These are phyloP conservation scores for Tieghemiomyces parasiticus DNA, from an alignment of 192 early-diverging fungal species.

Conservation along the genomic window DNA sequence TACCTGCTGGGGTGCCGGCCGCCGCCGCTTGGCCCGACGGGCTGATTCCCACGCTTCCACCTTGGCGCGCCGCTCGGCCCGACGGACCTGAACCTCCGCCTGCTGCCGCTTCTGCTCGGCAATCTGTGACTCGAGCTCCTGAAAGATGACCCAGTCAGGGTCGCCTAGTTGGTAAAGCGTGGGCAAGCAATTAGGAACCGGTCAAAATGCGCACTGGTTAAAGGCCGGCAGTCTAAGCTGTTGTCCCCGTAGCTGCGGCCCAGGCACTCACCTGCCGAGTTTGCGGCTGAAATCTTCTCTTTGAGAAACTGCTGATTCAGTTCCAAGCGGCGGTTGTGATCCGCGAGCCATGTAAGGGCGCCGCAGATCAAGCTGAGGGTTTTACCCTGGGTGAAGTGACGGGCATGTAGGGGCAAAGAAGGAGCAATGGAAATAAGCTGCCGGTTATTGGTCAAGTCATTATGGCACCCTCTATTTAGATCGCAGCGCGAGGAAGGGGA, in stretches of 20 bases:
- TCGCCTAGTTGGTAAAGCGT: slow-evolving; percentile 1
- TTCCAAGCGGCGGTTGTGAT: slow-evolving; percentile 23
- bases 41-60: not conserved
- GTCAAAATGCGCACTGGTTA: no score
- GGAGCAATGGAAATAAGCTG: no score
- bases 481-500: no score
- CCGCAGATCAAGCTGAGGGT: slow-evolving; percentile 79
- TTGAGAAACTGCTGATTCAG: slow-evolving; percentile 1
- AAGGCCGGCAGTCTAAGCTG: no score
- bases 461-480: no score
- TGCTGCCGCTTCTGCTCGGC: slow-evolving; percentile 8
- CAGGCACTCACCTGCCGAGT: not conserved
- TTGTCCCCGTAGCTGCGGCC: no score
- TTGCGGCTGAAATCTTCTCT: slow-evolving; percentile 12
- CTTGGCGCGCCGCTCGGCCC: slow-evolving; percentile 22
- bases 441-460: no score
- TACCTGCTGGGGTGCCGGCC: no score
- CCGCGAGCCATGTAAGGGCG: slow-evolving; percentile 63
- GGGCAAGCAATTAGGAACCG: no score
- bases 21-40: not conserved
- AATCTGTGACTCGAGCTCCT: slow-evolving; percentile 10
- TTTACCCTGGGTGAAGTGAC: no score
- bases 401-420: no score
- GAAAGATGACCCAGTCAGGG: slow-evolving; percentile 32
- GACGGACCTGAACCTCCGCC: slow-evolving; percentile 8